Evolutionary conservation across 306 rosid genomes (phyloP).

Genomic region (Malus sylvestris): DNA sequence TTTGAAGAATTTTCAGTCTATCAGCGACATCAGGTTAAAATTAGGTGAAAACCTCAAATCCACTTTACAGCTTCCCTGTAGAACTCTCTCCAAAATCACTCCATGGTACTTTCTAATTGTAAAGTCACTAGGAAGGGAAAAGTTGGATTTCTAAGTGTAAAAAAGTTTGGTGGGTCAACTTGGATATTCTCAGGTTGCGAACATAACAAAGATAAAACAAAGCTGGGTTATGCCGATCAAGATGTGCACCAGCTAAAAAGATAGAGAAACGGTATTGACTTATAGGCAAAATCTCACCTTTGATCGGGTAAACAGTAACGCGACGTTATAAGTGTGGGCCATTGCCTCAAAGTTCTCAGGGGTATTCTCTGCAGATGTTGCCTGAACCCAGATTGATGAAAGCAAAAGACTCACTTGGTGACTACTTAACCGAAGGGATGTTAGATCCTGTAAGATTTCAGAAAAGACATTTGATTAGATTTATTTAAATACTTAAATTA

Average conservation of each 20-base stretch:
- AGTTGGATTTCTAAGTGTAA: not conserved
- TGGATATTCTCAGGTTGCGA: not conserved
- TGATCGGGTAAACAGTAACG: constrained; percentile 65
- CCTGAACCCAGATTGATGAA: constrained; percentile 96
- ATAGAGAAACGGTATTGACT: not conserved
- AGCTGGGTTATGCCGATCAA: not conserved
- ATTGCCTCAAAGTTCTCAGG: constrained; percentile 85
- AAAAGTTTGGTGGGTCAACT: not conserved
- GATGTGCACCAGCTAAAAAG: not conserved
- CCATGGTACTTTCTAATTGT: not conserved
- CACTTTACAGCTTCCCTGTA: not conserved
- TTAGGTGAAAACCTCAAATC: not conserved
- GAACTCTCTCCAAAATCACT: not conserved
- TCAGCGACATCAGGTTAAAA: not conserved
- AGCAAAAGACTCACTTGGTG: constrained; percentile 91
- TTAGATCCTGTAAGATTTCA: constrained; percentile 52
- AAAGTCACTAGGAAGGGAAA: not conserved
- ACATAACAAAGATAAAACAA: not conserved
- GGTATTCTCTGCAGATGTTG: constrained; percentile 61
- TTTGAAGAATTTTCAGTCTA: not conserved
- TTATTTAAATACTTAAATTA: not conserved
- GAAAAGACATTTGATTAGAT: constrained; percentile 11
- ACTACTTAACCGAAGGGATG: constrained; percentile 80
- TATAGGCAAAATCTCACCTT: constrained; percentile 46
- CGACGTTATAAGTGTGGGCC: constrained; percentile 77